These are phyloP conservation scores for Aaosphaeria pasadenensis DNA, from an alignment of 2,329 filamentous ascomycete genomes.

Conservation along the genomic window DNA sequence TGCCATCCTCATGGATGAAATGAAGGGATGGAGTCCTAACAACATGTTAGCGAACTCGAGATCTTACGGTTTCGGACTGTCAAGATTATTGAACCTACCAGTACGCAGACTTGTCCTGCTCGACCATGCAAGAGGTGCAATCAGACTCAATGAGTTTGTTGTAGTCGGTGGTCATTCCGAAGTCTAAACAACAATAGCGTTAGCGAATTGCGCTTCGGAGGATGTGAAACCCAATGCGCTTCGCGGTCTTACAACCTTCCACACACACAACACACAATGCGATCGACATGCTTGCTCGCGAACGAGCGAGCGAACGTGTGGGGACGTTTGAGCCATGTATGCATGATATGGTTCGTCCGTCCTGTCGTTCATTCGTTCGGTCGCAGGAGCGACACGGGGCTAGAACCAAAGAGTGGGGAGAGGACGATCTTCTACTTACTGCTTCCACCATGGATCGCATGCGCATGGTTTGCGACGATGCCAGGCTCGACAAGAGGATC, in stretches of 20 bases:
- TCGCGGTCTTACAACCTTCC: too few species aligned
- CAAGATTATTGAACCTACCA: conserved; percentile 17
- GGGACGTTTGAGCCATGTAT: too few species aligned
- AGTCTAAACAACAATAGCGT: conserved; percentile 37
- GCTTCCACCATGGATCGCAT: conserved; percentile 34
- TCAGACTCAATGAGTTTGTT: conserved; percentile 59
- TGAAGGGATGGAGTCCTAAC: conserved; percentile 61
- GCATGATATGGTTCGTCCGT: too few species aligned
- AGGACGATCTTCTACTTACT: conserved; percentile 53
- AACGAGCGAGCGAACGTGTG: too few species aligned
- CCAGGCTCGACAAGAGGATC: conserved; percentile 44
- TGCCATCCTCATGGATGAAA: conserved; percentile 62
- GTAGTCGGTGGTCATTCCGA: conserved; percentile 61
- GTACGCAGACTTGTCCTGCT: conserved; percentile 41
- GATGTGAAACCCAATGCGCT: too few species aligned
- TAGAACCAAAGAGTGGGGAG: conserved; percentile 37
- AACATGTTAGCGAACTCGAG: background rate
- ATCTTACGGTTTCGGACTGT: background rate
- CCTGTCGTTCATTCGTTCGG: too few species aligned
- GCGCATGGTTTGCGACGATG: conserved; percentile 25
- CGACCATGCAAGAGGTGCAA: conserved; percentile 65
- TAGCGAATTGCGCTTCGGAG: conserved; percentile 11
- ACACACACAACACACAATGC: too few species aligned
- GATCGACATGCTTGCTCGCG: too few species aligned
- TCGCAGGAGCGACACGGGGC: too few species aligned